These are phyloP conservation scores for Alnus rubra DNA, from an alignment of 306 rosid species.

Conservation along the genomic window DNA sequence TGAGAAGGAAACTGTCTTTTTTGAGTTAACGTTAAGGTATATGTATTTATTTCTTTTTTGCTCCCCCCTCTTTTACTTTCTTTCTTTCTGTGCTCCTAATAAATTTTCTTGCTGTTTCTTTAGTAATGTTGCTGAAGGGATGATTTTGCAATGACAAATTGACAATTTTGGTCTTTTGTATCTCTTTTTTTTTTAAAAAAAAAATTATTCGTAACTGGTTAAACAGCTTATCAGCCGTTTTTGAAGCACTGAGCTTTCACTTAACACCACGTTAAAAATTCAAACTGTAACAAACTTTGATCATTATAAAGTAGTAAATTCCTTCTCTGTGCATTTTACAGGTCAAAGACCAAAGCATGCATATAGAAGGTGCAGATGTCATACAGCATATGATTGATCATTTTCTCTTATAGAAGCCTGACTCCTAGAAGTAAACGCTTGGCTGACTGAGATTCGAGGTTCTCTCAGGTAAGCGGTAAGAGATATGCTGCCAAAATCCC, in stretches of 20 bases:
- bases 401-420: constrained; percentile 52
- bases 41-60: no score
- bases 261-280: not conserved
- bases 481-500: constrained; percentile 3
- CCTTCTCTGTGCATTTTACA: constrained; percentile 30
- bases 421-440: not conserved
- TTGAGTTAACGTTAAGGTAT: no score
- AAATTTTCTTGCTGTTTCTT: not conserved
- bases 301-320: not conserved
- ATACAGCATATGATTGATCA: constrained; percentile 84
- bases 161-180: not conserved
- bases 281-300: not conserved
- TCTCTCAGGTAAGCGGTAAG: constrained; percentile 23
- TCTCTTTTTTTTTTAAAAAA: not conserved
- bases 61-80: no score
- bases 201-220: not conserved
- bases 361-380: constrained; percentile 94
- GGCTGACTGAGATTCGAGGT: constrained; percentile 8
- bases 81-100: no score
- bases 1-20: not conserved
- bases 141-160: not conserved
- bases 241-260: not conserved
- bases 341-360: constrained; percentile 75
- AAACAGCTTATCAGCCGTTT: not conserved
- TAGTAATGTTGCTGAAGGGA: not conserved